Percentiles rank a stretch among this genome's conserved stretches.
Conservation (phyloP, 192 early-diverging fungal genomes). For the Coemansia sp. region DNA sequence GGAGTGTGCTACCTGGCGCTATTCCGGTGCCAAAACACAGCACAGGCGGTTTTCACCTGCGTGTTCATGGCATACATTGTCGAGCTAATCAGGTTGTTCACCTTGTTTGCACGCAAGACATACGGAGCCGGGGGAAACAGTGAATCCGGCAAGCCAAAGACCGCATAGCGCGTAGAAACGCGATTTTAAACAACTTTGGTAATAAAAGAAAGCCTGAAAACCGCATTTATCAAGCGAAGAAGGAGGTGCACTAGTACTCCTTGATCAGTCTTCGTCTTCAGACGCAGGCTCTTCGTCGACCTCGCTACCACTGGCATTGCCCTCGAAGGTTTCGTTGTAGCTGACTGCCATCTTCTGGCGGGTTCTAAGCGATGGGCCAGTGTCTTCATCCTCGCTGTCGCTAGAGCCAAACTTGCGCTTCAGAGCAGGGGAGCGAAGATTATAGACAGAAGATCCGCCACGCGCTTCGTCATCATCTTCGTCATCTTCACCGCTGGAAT, state of each 20-base stretch:
- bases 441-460: slow-evolving; percentile 42
- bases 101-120: slow-evolving; percentile 74
- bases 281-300: not conserved
- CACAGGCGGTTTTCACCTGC: slow-evolving; percentile 61
- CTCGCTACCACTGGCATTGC: slow-evolving; percentile 3
- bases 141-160: slow-evolving; percentile 11
- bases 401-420: slow-evolving; percentile 34
- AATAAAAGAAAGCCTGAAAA: not conserved
- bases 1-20: slow-evolving; percentile 65
- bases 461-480: slow-evolving; percentile 18
- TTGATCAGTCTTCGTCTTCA: not conserved
- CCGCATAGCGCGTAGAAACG: not conserved
- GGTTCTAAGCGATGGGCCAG: slow-evolving; percentile 31
- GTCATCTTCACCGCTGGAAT: slow-evolving; percentile 23
- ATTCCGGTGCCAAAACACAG: slow-evolving; percentile 56
- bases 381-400: slow-evolving; percentile 20
- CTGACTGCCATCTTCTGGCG: slow-evolving; percentile 26
- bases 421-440: slow-evolving; percentile 27
- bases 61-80: slow-evolving; percentile 71
- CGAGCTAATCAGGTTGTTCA: slow-evolving; percentile 77
- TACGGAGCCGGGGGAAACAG: slow-evolving; percentile 43
- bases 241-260: too few relatives aligned
- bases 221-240: not conserved
- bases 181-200: not conserved
- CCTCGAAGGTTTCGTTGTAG: slow-evolving; percentile 9